These are phyloP conservation scores for Russula sp. DNA, from an alignment of 768 basidiomycete genomes.

Conservation along the genomic window DNA sequence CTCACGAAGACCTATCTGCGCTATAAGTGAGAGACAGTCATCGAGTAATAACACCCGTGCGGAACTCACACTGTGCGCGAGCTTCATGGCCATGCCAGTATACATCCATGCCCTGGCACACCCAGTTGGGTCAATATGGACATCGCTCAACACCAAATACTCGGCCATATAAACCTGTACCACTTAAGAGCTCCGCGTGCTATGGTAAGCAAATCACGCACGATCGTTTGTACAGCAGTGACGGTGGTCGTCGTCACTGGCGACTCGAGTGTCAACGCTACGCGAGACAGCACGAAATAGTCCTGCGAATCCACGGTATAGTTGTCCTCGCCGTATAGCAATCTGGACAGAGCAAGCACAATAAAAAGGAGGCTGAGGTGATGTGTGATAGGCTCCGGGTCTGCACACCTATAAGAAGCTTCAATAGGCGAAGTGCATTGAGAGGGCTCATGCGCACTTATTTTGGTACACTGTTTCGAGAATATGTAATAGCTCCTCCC, in stretches of 20 bases:
- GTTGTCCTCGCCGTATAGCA: conserved; percentile 51
- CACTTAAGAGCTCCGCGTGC: conserved; percentile 20
- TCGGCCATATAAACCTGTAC: conserved; percentile 35
- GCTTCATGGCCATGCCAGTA: conserved; percentile 50
- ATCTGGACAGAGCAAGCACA: conserved; percentile 54
- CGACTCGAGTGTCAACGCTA: conserved; percentile 41
- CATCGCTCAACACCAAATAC: conserved; percentile 52
- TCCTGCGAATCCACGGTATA: conserved; percentile 50
- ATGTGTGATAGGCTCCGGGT: conserved; percentile 37
- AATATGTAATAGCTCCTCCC: conserved; percentile 49
- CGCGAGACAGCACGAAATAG: conserved; percentile 53
- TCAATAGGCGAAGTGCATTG: background rate
- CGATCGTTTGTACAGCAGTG: conserved; percentile 47
- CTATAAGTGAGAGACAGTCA: background rate
- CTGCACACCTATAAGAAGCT: conserved; percentile 31
- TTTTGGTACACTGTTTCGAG: conserved; percentile 47
- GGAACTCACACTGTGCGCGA: conserved; percentile 50
- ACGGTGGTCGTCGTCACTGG: conserved; percentile 47
- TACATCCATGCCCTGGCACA: conserved; percentile 48
- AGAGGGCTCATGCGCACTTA: conserved; percentile 28
- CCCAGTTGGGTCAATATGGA: conserved; percentile 34
- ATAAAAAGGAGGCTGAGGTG: conserved; percentile 55
- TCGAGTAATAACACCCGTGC: conserved; percentile 6
- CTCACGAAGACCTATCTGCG: conserved; percentile 49
- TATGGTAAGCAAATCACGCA: conserved; percentile 29